These are phyloP conservation scores for Clarkia xantiana DNA, from an alignment of 345 rosid species.

Conservation along the genomic window DNA sequence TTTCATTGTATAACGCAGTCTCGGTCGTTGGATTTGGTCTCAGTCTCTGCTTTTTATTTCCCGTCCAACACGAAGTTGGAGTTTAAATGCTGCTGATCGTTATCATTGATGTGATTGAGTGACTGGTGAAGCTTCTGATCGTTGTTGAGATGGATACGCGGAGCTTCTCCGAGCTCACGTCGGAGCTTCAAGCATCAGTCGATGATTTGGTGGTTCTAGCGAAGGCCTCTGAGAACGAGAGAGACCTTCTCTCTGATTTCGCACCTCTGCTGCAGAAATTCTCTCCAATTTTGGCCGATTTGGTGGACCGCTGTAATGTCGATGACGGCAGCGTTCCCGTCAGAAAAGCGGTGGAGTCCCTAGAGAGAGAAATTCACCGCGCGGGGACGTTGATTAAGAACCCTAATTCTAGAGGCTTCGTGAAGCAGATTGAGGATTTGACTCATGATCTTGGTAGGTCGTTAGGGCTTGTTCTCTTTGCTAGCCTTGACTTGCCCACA, in stretches of 20 bases:
- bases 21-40: not conserved
- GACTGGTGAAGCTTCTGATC: not conserved
- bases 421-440: slow-evolving; percentile 28
- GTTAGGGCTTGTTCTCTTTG: slow-evolving; percentile 51
- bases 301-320: slow-evolving; percentile 13
- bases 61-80: slow-evolving; percentile 3
- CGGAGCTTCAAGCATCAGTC: slow-evolving; percentile 18
- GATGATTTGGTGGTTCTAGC: slow-evolving; percentile 24
- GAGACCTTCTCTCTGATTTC: slow-evolving; percentile 25
- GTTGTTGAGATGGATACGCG: slow-evolving; percentile 7
- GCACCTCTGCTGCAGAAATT: slow-evolving; percentile 32
- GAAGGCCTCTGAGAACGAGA: slow-evolving; percentile 18
- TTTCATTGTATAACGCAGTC: too few relatives aligned
- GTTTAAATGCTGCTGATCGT: too few relatives aligned
- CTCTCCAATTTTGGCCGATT: slow-evolving; percentile 20
- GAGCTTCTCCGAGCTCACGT: slow-evolving; percentile 23
- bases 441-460: slow-evolving; percentile 53
- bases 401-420: slow-evolving; percentile 15
- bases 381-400: slow-evolving; percentile 23
- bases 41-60: not conserved
- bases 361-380: slow-evolving; percentile 25
- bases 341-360: slow-evolving; percentile 32
- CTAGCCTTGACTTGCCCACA: slow-evolving; percentile 22
- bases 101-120: too few relatives aligned
- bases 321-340: slow-evolving; percentile 23